phyloP scores from a whole-genome alignment of 1,284 basidiomycete species.

The Cutaneotrichosporon spelunceum region DNA sequence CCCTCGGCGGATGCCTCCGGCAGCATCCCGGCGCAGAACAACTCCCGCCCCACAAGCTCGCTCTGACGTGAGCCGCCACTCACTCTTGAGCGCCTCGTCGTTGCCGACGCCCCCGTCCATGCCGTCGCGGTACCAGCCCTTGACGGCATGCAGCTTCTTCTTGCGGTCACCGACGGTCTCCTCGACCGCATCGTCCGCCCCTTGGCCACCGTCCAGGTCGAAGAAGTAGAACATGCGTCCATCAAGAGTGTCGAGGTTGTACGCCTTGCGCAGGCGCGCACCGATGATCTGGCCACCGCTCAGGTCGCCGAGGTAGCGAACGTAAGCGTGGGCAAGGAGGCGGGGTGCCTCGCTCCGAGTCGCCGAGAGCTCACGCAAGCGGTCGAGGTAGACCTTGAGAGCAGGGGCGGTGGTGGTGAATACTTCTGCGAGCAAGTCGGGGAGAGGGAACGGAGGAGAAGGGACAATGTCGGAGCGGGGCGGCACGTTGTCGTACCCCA shows the following conservation, averaged over 20 bases:
- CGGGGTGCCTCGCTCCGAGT: constrained; percentile 56
- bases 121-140: constrained; percentile 70
- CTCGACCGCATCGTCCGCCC: constrained; percentile 54
- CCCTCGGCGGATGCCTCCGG: neutral
- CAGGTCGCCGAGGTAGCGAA: constrained; percentile 80
- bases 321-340: constrained; percentile 74
- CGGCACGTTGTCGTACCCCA: constrained; percentile 52
- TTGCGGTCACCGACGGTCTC: constrained; percentile 39
- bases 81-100: constrained; percentile 59
- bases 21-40: neutral
- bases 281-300: constrained; percentile 75
- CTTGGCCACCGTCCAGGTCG: constrained; percentile 53
- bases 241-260: constrained; percentile 57
- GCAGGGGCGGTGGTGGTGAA: constrained; percentile 56
- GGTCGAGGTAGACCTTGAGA: constrained; percentile 58
- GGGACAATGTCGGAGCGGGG: constrained; percentile 11
- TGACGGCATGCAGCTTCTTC: constrained; percentile 62
- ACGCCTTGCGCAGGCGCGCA: constrained; percentile 63
- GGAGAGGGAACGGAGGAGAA: constrained; percentile 59
- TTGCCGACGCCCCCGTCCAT: constrained; percentile 64
- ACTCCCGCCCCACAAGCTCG: neutral
- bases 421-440: constrained; percentile 47
- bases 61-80: constrained; percentile 24
- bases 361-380: constrained; percentile 56
- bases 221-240: constrained; percentile 73